Evolutionary conservation across 2,329 filamentous ascomycete species (phyloP), one percentile per base, ranked within the genome.

Genomic region (Alternaria brassicae): DNA sequence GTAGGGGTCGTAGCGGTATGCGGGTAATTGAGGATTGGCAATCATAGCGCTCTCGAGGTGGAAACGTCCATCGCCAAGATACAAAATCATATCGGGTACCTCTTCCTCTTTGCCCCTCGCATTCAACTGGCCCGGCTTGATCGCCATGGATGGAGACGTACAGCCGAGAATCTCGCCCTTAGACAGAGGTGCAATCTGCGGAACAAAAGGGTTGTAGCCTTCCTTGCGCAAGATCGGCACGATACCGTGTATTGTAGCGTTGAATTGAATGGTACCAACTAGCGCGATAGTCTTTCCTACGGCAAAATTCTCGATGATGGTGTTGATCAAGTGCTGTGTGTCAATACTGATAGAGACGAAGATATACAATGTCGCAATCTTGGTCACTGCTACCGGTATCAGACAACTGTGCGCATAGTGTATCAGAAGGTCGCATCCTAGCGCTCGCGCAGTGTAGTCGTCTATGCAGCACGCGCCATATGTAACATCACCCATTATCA

Each of bases 21-120:
- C 94, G 0, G 94, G 91, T 34, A 97, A 87, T 5, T 83, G 80
- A 0, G 96, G 95, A 79, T 99, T 99, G 75, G 98, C 95, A 67
- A 99, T 99, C 94, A 99, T 99, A 72, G 96, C 94, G 72, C 92
- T 96, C 79, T 99, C 95, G 41, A 99, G 89, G 77, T 99, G 95
- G 82, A 97, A 97, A 59, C 93, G 87, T 12, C 93, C 93, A 73
- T 97, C 93, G 45, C 93, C 93, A 13, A 97, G 87, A 76, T 97
- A 97, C 1, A 97, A 82, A 44, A 97, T 89, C 63, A 92, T 79
- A 73, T 96, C 91, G 36, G 83, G 81, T 4, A 78, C 74, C 48
- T 67, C 68, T 28, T 72, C 72, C 27, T 78, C 77, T 40, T 79
- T 80, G 45, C 86, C 85, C 10, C 82, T 82, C 10, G 84, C 61